These are phyloP conservation scores for Torulaspora microellipsoides DNA, from an alignment of 805 yeast species.

Conservation along the genomic window DNA sequence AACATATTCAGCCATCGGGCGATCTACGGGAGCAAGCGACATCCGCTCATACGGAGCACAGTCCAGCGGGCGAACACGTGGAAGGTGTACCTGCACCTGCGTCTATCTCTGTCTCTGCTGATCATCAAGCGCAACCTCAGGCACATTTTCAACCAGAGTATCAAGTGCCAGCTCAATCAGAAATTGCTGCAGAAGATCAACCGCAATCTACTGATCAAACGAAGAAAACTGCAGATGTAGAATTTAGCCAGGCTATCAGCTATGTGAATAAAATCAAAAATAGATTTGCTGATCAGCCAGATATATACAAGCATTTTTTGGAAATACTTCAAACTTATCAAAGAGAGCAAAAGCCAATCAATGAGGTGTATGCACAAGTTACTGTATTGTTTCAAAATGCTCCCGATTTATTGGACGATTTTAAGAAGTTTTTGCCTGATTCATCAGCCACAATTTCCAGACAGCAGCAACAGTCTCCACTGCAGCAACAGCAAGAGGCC, in stretches of 20 bases:
- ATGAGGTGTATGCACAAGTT: slow-evolving; percentile 93
- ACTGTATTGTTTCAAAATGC: slow-evolving; percentile 84
- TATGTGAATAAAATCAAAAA: slow-evolving; percentile 96
- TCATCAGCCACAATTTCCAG: slow-evolving; percentile 27
- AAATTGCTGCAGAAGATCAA: slow-evolving; percentile 1
- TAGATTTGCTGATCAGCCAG: slow-evolving; percentile 89
- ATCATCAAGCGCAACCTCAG: slow-evolving; percentile 12
- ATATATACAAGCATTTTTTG: slow-evolving; percentile 87
- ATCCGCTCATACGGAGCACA: not conserved
- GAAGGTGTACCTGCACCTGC: too few species aligned
- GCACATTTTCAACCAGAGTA: slow-evolving; percentile 9
- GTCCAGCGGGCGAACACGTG: not conserved
- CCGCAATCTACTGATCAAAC: slow-evolving; percentile 8
- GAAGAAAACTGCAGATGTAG: slow-evolving; percentile 60
- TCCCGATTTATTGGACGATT: slow-evolving; percentile 91
- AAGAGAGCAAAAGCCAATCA: slow-evolving; percentile 90
- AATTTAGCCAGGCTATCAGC: slow-evolving; percentile 93
- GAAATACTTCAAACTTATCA: slow-evolving; percentile 96
- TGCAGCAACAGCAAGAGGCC: slow-evolving; percentile 14
- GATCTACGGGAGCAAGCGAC: slow-evolving; percentile 30
- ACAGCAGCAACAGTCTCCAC: slow-evolving; percentile 18
- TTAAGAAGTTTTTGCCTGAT: slow-evolving; percentile 93
- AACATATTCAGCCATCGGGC: slow-evolving; percentile 38
- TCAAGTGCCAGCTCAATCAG: slow-evolving; percentile 8
- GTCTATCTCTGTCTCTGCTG: not conserved